phyloP scores from a whole-genome alignment of 495 filamentous ascomycete species.

The Melanomma pulvis-pyrius region DNA sequence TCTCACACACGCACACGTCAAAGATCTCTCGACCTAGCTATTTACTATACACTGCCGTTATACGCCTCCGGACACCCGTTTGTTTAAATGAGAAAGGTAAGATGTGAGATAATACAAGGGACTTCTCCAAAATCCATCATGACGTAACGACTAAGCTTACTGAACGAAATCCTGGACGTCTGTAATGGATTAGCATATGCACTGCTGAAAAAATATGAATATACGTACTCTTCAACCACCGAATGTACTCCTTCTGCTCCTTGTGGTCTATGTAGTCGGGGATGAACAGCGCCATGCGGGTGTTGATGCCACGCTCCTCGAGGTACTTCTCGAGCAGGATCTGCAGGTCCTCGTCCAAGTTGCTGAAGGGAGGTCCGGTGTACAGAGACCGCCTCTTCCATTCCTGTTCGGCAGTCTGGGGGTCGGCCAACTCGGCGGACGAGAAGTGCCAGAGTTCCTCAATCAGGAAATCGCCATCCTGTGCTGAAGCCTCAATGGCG shows the following conservation, averaged over 20 bases:
- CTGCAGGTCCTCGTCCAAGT: slow-evolving; percentile 94
- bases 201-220: not conserved
- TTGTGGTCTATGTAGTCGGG: slow-evolving; percentile 98
- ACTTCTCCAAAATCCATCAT: not conserved
- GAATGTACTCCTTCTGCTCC: slow-evolving; percentile 97
- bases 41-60: slow-evolving; percentile 18
- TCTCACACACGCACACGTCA: not conserved
- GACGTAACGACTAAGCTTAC: slow-evolving; percentile 14
- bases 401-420: slow-evolving; percentile 67
- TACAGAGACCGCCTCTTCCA: slow-evolving; percentile 76
- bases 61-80: not conserved
- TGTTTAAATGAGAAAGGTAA: not conserved
- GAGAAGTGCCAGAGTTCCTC: slow-evolving; percentile 89
- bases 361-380: slow-evolving; percentile 88
- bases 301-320: slow-evolving; percentile 90
- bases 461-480: slow-evolving; percentile 85
- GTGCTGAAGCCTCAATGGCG: slow-evolving; percentile 80
- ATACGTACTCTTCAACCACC: slow-evolving; percentile 78
- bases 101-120: slow-evolving; percentile 14
- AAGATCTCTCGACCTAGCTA: not conserved
- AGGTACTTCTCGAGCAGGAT: slow-evolving; percentile 88
- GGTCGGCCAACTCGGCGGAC: slow-evolving; percentile 69
- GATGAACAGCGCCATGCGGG: slow-evolving; percentile 82
- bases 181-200: slow-evolving; percentile 9
- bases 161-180: slow-evolving; percentile 37